Base-by-base conservation (phyloP, 441 rosid genomes). In the Mallotus repandus region DNA sequence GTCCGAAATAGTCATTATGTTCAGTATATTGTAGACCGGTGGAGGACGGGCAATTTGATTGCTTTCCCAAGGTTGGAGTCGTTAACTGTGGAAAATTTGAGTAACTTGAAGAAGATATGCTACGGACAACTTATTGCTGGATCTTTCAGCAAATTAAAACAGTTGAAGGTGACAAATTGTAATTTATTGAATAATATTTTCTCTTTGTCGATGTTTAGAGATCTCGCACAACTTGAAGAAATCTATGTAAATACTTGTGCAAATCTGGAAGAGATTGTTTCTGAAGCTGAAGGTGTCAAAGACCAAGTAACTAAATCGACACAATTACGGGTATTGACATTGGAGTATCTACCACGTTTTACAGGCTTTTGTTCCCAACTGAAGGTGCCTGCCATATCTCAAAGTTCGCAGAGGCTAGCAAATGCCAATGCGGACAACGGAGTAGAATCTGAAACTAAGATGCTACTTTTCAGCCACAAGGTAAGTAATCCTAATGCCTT, bases 161-260 rank as follows among this genome's bases (percentile, higher is more conserved):
- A 9, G 7, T 2, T 81, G 9, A 38, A 22, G 15, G 60, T 69
- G 3, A 0, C 2, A 9, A 0, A 5, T 0, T 81, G 81, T 35
- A 4, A 35, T 7, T 16, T 13, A 14, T 49, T 81, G 63, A 76
- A 65, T 70, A 63, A 66, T 57, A 65, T 70, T 41, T 76, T 81
- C 45, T 66, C 73, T 0, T 64, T 60, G 16, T 46, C 73, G 0
- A 14, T 68, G 66, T 71, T 58, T 14, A 55, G 18, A 38, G 41
- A 38, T 13, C 77, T 81, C n/a, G 13, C 2, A 9, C 14, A 69
- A 4, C 76, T 77, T 25, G 32, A 72, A 43, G 72, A 81, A 48
- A 71, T 81, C 16, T 5, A 15, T 1, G 11, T 76, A 2, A 14
- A 4, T 0, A 0, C 43, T 7, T 78, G 80, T 48, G 21, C 18